Evolutionary conservation across 1,284 basidiomycete species (phyloP).

Genomic region (Sanghuangporus sanghuang): DNA sequence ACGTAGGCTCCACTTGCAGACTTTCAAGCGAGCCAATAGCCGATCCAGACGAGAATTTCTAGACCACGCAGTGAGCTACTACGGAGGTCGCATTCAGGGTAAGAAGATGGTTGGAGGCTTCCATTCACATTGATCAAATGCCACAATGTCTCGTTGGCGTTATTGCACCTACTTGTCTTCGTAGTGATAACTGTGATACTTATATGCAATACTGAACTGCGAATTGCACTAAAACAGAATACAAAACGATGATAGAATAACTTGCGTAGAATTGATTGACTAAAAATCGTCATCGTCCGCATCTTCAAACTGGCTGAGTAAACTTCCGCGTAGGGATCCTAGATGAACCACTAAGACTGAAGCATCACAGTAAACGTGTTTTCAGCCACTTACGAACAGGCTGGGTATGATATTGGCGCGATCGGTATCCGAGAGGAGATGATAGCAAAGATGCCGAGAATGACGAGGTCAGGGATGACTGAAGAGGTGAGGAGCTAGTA

Average conservation of each 20-base stretch:
- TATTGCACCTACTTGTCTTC: no score
- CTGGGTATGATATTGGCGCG: not conserved
- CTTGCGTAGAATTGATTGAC: not conserved
- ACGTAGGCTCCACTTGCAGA: no score
- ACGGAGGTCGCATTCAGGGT: no score
- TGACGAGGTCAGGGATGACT: slow-evolving; percentile 15
- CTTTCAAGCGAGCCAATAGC: no score
- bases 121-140: no score
- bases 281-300: slow-evolving; percentile 16
- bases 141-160: no score
- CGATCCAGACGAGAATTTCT: no score
- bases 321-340: slow-evolving; percentile 12
- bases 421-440: slow-evolving; percentile 17
- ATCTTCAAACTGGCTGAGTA: slow-evolving; percentile 13
- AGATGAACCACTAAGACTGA: not conserved
- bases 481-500: slow-evolving; percentile 10
- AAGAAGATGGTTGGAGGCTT: no score
- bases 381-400: slow-evolving; percentile 6
- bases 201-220: no score
- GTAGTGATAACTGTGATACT: no score
- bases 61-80: no score
- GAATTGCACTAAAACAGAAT: no score
- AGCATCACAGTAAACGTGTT: not conserved
- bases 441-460: slow-evolving; percentile 14
- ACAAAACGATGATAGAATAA: not conserved